Percentiles rank a stretch among this genome's conserved stretches.
These are phyloP conservation scores for Moringa oleifera DNA, from an alignment of 345 rosid genomes.

Conservation along the genomic window DNA sequence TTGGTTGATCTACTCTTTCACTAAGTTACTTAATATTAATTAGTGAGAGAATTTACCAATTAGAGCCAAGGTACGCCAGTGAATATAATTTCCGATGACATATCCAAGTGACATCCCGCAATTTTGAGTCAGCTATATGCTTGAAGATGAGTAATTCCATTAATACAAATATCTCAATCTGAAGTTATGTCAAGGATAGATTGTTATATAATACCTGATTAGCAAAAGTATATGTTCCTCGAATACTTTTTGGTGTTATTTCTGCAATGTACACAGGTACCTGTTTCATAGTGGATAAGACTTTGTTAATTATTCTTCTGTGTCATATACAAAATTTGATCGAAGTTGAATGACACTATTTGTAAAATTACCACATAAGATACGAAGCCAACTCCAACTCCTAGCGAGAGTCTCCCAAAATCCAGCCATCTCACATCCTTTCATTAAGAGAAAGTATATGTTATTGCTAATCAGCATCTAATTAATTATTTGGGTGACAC, in stretches of 20 bases:
- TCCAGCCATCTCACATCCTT: slow-evolving; percentile 33
- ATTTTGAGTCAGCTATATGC: slow-evolving; percentile 25
- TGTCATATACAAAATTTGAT: too few relatives aligned
- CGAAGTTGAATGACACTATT: neutral
- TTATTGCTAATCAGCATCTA: neutral
- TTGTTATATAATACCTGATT: slow-evolving; percentile 19
- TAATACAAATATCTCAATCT: too few relatives aligned
- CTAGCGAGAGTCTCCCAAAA: slow-evolving; percentile 33
- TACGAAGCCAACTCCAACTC: slow-evolving; percentile 35
- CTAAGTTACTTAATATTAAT: too few relatives aligned
- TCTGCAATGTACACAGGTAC: slow-evolving; percentile 34
- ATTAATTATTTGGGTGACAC: too few relatives aligned
- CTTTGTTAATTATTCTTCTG: too few relatives aligned
- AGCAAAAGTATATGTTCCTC: slow-evolving; percentile 21
- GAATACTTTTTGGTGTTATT: slow-evolving; percentile 24
- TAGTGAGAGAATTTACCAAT: too few relatives aligned
- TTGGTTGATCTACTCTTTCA: too few relatives aligned
- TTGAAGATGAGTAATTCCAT: neutral
- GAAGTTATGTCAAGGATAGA: neutral
- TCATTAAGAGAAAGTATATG: neutral
- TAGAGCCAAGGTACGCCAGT: slow-evolving; percentile 26
- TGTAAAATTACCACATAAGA: slow-evolving; percentile 33
- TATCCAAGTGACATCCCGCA: slow-evolving; percentile 21
- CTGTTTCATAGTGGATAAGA: neutral
- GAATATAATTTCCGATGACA: slow-evolving; percentile 22